These are phyloP conservation scores for Nemania sp. DNA, from an alignment of 2,329 filamentous ascomycete genomes.

Conservation along the genomic window DNA sequence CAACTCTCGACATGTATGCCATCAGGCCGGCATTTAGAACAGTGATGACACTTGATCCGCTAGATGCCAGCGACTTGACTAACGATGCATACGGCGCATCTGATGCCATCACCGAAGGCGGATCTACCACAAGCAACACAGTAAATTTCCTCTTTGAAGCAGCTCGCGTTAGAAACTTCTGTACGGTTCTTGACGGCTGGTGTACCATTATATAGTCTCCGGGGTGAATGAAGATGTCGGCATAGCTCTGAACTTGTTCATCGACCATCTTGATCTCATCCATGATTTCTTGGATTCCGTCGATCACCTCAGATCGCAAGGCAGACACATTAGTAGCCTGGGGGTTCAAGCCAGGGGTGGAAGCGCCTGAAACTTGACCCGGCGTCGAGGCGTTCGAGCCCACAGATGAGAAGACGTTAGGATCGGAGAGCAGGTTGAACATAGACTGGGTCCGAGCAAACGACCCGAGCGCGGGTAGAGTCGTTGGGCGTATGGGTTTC, in stretches of 20 bases:
- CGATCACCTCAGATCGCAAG: constrained; percentile 88
- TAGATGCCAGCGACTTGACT: constrained; percentile 80
- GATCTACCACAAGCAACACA: constrained; percentile 82
- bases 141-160: constrained; percentile 93
- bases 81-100: constrained; percentile 66
- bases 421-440: constrained; percentile 86
- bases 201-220: constrained; percentile 94
- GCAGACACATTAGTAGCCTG: constrained; percentile 69
- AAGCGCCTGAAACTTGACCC: constrained; percentile 58
- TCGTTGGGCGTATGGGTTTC: constrained; percentile 64
- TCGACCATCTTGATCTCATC: constrained; percentile 95
- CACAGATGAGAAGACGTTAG: constrained; percentile 63
- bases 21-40: constrained; percentile 88
- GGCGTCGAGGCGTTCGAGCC: constrained; percentile 63
- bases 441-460: constrained; percentile 80
- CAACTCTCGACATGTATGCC: constrained; percentile 93
- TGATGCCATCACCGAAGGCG: constrained; percentile 52
- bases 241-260: constrained; percentile 89
- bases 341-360: constrained; percentile 58
- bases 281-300: constrained; percentile 94
- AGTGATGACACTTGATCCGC: constrained; percentile 84
- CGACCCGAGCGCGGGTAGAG: constrained; percentile 72
- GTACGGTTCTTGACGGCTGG: constrained; percentile 85
- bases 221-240: constrained; percentile 91
- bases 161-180: constrained; percentile 88